A percentile compares a stretch with the other conserved stretches of the same genome.
phyloP scores from a whole-genome alignment of 768 basidiomycete species.

The Lyophyllum shimeji region DNA sequence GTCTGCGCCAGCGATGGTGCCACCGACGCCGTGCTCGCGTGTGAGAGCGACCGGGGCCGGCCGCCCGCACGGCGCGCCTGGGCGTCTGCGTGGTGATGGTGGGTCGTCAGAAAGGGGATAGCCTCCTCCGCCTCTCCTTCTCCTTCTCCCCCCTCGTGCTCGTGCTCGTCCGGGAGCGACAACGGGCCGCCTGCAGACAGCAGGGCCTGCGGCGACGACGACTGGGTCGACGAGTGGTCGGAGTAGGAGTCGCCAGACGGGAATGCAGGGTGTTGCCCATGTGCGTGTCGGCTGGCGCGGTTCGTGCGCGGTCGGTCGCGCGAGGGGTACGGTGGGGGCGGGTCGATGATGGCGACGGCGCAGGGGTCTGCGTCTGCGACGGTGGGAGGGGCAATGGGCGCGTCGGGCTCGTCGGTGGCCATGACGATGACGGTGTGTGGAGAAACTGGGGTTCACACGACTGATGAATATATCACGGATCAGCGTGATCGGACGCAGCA shows the following conservation, averaged over 20 bases:
- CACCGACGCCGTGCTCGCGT: conserved; percentile 52
- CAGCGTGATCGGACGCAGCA: too few relatives aligned
- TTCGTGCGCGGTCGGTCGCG: conserved; percentile 41
- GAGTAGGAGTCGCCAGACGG: conserved; percentile 34
- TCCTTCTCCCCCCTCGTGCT: conserved; percentile 23
- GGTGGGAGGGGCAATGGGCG: neutral
- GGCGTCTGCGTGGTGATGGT: neutral
- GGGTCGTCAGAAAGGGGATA: conserved; percentile 44
- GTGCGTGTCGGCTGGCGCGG: conserved; percentile 25
- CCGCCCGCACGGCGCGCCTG: conserved; percentile 22
- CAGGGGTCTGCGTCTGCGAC: conserved; percentile 3
- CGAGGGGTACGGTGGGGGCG: conserved; percentile 72
- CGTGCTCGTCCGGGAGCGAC: conserved; percentile 20
- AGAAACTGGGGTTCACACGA: neutral
- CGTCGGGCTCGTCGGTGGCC: neutral
- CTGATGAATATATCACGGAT: too few relatives aligned
- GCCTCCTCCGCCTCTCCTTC: conserved; percentile 40
- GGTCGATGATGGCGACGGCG: conserved; percentile 35
- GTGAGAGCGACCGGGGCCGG: conserved; percentile 57
- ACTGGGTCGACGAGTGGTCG: conserved; percentile 30
- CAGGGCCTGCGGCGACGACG: conserved; percentile 23
- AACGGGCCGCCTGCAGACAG: conserved; percentile 1
- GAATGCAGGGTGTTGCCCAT: conserved; percentile 18
- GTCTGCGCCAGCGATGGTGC: conserved; percentile 71
- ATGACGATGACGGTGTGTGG: neutral